These are phyloP conservation scores for Neopestalotiopsis rosae DNA, from an alignment of 2,329 filamentous ascomycete species.

Conservation along the genomic window DNA sequence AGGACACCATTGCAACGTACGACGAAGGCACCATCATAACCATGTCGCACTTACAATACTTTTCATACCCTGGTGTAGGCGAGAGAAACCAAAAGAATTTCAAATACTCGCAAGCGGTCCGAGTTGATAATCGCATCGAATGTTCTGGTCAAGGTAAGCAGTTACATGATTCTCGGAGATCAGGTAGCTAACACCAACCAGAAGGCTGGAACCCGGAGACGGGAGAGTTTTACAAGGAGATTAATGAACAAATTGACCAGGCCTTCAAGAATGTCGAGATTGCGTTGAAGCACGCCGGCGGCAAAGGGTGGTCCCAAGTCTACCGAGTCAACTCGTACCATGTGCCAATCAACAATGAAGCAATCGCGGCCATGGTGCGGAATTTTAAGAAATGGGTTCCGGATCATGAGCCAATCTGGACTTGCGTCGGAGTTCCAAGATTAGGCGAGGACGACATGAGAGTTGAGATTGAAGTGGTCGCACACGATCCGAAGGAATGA, in stretches of 20 bases:
- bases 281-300: slow-evolving; percentile 55
- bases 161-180: slow-evolving; percentile 4
- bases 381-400: slow-evolving; percentile 57
- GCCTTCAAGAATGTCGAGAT: slow-evolving; percentile 63
- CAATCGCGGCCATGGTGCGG: slow-evolving; percentile 45
- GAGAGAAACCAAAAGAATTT: slow-evolving; percentile 36
- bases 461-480: slow-evolving; percentile 63
- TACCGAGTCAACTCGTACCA: slow-evolving; percentile 53
- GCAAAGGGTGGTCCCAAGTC: slow-evolving; percentile 62
- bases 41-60: slow-evolving; percentile 40
- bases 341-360: slow-evolving; percentile 45
- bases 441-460: slow-evolving; percentile 56
- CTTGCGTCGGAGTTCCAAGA: slow-evolving; percentile 52
- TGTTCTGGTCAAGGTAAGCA: slow-evolving; percentile 48
- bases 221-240: slow-evolving; percentile 36
- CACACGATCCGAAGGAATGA: slow-evolving; percentile 27
- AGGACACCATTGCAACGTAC: no score
- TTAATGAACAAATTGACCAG: slow-evolving; percentile 52
- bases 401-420: slow-evolving; percentile 58
- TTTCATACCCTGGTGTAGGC: slow-evolving; percentile 34
- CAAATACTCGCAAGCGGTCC: slow-evolving; percentile 52
- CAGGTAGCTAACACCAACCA: slow-evolving; percentile 12
- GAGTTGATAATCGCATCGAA: slow-evolving; percentile 53
- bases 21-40: no score
- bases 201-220: slow-evolving; percentile 39